phyloP scores from a whole-genome alignment of 2,329 filamentous ascomycete genomes.

The Aureobasidium sp. region DNA sequence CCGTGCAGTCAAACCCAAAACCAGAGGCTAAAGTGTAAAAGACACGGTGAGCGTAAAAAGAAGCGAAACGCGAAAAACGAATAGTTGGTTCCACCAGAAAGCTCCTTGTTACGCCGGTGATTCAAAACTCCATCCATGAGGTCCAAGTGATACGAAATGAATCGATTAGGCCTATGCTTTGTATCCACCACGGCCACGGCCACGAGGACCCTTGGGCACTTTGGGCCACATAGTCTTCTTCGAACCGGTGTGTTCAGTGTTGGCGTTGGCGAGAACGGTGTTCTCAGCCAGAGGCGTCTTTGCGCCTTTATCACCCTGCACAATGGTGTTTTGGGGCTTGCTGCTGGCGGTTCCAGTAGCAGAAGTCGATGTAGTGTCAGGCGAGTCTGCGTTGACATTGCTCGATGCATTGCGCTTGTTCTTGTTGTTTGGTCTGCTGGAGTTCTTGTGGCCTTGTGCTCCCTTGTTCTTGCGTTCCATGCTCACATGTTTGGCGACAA shows the following conservation, averaged over 20 bases:
- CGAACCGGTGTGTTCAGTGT: background rate
- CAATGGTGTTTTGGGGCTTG: background rate
- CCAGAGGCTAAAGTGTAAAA: background rate
- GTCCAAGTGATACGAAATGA: background rate
- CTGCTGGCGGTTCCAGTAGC: background rate
- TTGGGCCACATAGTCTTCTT: background rate
- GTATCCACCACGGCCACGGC: background rate
- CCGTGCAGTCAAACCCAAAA: background rate
- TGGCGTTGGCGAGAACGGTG: background rate
- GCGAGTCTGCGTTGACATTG: background rate
- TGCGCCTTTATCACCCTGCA: background rate
- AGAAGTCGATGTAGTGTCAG: background rate
- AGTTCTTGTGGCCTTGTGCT: background rate
- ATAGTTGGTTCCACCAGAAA: background rate
- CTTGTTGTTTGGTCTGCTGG: slow-evolving; percentile 6
- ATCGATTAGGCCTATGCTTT: background rate
- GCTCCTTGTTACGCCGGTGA: slow-evolving; percentile 3
- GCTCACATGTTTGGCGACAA: background rate
- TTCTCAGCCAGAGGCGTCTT: background rate
- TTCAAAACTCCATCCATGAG: background rate
- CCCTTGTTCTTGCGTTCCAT: background rate
- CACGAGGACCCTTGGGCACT: background rate
- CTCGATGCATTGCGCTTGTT: slow-evolving; percentile 8
- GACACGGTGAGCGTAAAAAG: background rate
- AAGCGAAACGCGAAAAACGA: background rate